A percentile compares a stretch with the other conserved stretches of the same genome.
These are phyloP conservation scores for Mariannaea elegans DNA, from an alignment of 2,329 filamentous ascomycete genomes.

Conservation along the genomic window DNA sequence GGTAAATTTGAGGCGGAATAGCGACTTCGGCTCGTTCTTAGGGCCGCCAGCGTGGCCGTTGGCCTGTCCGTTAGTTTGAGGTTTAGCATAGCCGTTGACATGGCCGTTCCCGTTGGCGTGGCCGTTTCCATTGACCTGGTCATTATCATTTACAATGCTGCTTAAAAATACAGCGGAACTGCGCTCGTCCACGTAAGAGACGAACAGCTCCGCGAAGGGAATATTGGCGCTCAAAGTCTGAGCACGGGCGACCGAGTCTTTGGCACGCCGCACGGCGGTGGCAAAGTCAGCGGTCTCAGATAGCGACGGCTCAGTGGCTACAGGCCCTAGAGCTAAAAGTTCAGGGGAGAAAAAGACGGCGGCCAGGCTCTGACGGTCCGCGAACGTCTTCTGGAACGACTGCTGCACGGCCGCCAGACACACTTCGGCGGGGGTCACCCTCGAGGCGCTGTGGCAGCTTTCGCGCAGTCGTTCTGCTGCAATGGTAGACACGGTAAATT, in stretches of 20 bases:
- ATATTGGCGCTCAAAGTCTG: neutral
- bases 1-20: constrained; percentile 9
- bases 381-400: constrained; percentile 5
- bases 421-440: constrained; percentile 6
- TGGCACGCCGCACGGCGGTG: constrained; percentile 8
- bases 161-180: constrained; percentile 8
- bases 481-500: neutral
- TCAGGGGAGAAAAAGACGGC: constrained; percentile 9
- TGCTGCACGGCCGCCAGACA: constrained; percentile 12
- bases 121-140: neutral
- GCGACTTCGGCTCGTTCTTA: neutral
- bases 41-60: constrained; percentile 2
- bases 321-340: neutral
- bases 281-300: neutral
- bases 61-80: neutral
- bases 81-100: neutral
- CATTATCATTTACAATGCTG: constrained; percentile 6
- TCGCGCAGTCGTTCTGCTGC: constrained; percentile 1
- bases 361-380: constrained; percentile 11
- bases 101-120: neutral
- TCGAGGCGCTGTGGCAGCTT: constrained; percentile 5
- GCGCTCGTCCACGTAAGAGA: constrained; percentile 6
- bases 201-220: constrained; percentile 1
- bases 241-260: constrained; percentile 9
- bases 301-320: neutral